A percentile compares a stretch with the other conserved stretches of the same genome.
These are phyloP conservation scores for Plenodomus biglobosus DNA, from an alignment of 2,329 filamentous ascomycete species.

Conservation along the genomic window DNA sequence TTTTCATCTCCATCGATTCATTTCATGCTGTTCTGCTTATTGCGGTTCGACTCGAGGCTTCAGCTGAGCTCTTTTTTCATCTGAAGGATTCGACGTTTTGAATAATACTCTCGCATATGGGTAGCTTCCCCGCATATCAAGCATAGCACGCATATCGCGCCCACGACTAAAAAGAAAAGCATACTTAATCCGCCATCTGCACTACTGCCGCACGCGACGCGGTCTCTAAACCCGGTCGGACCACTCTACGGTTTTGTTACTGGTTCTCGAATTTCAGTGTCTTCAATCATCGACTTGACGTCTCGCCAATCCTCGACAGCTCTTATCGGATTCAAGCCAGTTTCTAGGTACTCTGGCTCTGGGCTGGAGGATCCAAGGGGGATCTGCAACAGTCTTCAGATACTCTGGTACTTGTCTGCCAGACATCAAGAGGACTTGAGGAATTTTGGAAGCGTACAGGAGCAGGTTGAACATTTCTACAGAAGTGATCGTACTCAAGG, in stretches of 20 bases:
- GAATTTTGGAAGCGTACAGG: slow-evolving; percentile 3
- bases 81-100: not conserved
- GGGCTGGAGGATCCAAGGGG: too few relatives aligned
- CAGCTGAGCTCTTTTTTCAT: slow-evolving; percentile 6
- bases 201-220: slow-evolving; percentile 10
- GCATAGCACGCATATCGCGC: slow-evolving; percentile 6
- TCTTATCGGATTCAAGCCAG: too few relatives aligned
- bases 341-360: too few relatives aligned
- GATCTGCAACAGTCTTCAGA: not conserved
- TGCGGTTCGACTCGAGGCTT: not conserved
- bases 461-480: too few relatives aligned
- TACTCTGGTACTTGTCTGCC: not conserved
- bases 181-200: slow-evolving; percentile 9
- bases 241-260: slow-evolving; percentile 1
- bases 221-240: not conserved
- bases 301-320: slow-evolving; percentile 8
- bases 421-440: slow-evolving; percentile 4
- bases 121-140: slow-evolving; percentile 26
- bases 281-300: slow-evolving; percentile 22
- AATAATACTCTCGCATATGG: slow-evolving; percentile 6
- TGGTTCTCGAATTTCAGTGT: slow-evolving; percentile 13
- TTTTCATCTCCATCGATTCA: not conserved
- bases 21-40: slow-evolving; percentile 6
- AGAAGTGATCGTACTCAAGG: not conserved
- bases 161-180: slow-evolving; percentile 19